phyloP scores from a whole-genome alignment of 1,139 yeast genomes.

The Yamadazyma blattariae region DNA sequence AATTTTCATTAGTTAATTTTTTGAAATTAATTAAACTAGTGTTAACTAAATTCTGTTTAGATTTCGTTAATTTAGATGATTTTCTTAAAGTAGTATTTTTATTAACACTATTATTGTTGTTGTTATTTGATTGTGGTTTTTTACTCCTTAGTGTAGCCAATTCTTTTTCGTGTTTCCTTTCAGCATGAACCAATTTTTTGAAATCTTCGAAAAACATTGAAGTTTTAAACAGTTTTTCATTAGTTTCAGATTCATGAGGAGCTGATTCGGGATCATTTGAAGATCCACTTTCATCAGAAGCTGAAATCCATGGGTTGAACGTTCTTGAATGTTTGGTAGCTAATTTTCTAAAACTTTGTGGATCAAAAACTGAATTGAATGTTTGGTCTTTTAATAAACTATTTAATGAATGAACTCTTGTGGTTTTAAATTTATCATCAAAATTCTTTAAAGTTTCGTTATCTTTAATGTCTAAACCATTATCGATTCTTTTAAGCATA shows the following conservation, averaged over 20 bases:
- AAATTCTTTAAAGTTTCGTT: background rate
- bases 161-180: background rate
- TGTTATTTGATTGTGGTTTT: background rate
- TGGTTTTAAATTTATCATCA: background rate
- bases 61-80: background rate
- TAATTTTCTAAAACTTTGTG: slow-evolving; percentile 15
- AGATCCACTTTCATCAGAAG: background rate
- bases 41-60: slow-evolving; percentile 1
- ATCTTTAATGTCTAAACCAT: background rate
- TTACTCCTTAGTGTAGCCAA: background rate
- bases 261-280: background rate
- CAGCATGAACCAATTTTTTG: background rate
- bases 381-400: slow-evolving; percentile 13
- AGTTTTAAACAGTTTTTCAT: background rate
- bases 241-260: too few species aligned
- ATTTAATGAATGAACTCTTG: slow-evolving; percentile 14
- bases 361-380: slow-evolving; percentile 7
- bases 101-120: too few species aligned
- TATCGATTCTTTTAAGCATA: slow-evolving; percentile 1
- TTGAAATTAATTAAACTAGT: background rate
- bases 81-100: background rate
- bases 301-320: slow-evolving; percentile 14
- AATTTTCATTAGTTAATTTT: slow-evolving; percentile 2
- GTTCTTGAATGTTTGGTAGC: slow-evolving; percentile 20
- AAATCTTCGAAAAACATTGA: slow-evolving; percentile 1